Evolutionary conservation across 2,329 filamentous ascomycete species (phyloP).

Genomic region (Penicillium sp.): DNA sequence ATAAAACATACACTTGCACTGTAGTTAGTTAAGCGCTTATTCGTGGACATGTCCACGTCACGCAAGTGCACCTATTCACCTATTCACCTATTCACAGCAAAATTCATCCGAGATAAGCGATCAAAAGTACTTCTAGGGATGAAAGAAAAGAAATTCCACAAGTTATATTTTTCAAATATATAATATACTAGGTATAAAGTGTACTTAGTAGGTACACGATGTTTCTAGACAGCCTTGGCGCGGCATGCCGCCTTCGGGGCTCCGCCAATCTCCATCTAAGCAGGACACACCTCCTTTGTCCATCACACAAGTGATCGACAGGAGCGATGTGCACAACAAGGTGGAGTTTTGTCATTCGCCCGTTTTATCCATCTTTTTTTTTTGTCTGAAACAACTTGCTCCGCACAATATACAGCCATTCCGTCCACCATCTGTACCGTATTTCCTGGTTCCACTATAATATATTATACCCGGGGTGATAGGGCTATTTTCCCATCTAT

Average conservation of each 20-base stretch:
- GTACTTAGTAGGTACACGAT: neutral
- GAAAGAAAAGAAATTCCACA: neutral
- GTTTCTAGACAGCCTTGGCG: neutral
- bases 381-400: constrained; percentile 3
- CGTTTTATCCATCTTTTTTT: neutral
- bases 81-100: neutral
- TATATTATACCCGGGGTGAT: neutral
- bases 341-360: constrained; percentile 5
- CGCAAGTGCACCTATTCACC: neutral
- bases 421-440: neutral
- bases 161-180: neutral
- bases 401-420: neutral
- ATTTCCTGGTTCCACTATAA: neutral
- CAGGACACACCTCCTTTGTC: neutral
- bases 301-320: constrained; percentile 4
- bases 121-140: neutral
- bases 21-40: neutral
- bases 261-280: neutral
- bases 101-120: neutral
- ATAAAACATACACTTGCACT: neutral
- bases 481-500: neutral
- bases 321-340: neutral
- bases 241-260: neutral
- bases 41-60: neutral
- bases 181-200: neutral